Percentiles rank a stretch among this genome's conserved stretches.
Evolutionary conservation across 371 early-diverging fungal species (phyloP).

Genomic region (Entomophthora muscae): DNA sequence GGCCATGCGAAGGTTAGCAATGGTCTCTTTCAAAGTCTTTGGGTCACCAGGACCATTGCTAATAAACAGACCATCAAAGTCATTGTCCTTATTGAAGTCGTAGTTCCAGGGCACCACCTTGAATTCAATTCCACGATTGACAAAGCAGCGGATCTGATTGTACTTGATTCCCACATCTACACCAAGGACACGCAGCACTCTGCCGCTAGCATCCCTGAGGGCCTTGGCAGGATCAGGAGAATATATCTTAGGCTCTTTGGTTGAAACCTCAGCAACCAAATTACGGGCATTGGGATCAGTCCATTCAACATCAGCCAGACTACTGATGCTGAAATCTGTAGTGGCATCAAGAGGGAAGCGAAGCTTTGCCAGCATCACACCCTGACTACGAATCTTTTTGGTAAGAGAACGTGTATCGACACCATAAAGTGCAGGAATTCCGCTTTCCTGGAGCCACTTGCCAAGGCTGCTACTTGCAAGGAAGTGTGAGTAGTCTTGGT

Average conservation of each 20-base stretch:
- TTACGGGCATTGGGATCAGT: constrained; percentile 81
- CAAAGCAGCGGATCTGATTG: constrained; percentile 93
- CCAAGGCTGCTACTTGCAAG: constrained; percentile 69
- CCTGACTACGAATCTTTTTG: constrained; percentile 79
- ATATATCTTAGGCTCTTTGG: constrained; percentile 55
- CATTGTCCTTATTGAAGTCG: constrained; percentile 56
- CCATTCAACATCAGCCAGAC: constrained; percentile 57
- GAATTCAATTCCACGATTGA: constrained; percentile 80
- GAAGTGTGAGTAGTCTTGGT: constrained; percentile 78
- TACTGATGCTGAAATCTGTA: constrained; percentile 17
- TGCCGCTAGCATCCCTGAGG: constrained; percentile 48
- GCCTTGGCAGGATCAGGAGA: constrained; percentile 36
- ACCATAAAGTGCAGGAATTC: constrained; percentile 79
- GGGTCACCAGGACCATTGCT: constrained; percentile 97
- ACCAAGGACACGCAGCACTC: constrained; percentile 64
- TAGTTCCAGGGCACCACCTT: constrained; percentile 92
- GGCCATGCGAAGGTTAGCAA: constrained; percentile 43
- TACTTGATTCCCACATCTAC: constrained; percentile 96
- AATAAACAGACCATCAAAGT: constrained; percentile 85
- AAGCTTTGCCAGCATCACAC: constrained; percentile 72
- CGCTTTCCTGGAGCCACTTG: constrained; percentile 72
- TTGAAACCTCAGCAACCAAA: constrained; percentile 63
- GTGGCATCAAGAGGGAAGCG: constrained; percentile 40
- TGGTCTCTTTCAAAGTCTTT: constrained; percentile 51
- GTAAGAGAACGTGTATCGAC: constrained; percentile 89